Base-by-base conservation (phyloP, 257 asterid species). In the Sherardia arvensis region DNA sequence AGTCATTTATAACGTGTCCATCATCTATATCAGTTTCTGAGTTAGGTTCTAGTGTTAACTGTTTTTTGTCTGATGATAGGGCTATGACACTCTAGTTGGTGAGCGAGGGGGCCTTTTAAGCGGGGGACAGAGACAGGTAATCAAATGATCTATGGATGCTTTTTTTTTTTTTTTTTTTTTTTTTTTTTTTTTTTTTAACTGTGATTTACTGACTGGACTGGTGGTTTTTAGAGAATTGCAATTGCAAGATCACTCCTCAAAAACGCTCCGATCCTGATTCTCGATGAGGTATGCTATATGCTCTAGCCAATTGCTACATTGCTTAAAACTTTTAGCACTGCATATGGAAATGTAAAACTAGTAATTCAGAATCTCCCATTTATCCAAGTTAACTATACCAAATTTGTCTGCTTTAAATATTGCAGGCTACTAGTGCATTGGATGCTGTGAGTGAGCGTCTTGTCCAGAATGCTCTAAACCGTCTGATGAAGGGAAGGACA, bases 81-180 rank as follows among this genome's bases (percentile, higher is more conserved):
- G 97, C 56, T 92, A 92, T 51, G 95, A 89, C 74, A 92, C 99
- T 56, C 78, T 81, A 62, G 99, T 92, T 36, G 99, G 99, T 66
- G 99, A 92, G 76, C 96, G 97, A 51, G 99, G 99, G 43, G 97
- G 99, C 30, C 67, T 92, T 73, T 77, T 92, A 77, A 92, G 99
- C 66, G 99, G 99, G 53, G 99, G 96, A 58, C 99, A 92, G 82
- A 77, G 96, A 47, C 99, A 92, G 98, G 97, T 86, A 86, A 12
- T 22, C 1, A 11, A 45, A 57, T 66, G 61, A 9, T 63, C 29
- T 6, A 5, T 43, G 8, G 20, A 29, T 15, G 17, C 55, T 4
- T 12, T 34, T 32, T 20, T 34, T 59, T 20, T 38, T 11, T 38
- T 38, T 38, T 34, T 0, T 10, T 38, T 38, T n/a, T n/a, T n/a